Evolutionary conservation across 2,329 filamentous ascomycete genomes (phyloP), one percentile per base, ranked within the genome.

Genomic region (Aciculosporium take): DNA sequence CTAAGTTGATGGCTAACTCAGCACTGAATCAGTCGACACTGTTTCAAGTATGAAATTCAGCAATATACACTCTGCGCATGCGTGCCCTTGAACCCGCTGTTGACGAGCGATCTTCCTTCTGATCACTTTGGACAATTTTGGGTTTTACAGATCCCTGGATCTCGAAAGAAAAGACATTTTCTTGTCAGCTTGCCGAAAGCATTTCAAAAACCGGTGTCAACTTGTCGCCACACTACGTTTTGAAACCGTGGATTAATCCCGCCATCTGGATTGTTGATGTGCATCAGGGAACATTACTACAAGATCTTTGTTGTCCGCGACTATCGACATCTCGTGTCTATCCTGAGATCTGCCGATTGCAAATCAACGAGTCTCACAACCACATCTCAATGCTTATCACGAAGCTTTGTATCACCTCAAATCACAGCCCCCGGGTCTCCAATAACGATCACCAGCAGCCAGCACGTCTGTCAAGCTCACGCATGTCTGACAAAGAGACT

Each of bases 401-500:
- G 23, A 46, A 34, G 25, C 40, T 40, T 8, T 40, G 41, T 23
- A 24, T 40, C 12, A 35, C 29, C 47, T 60, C 67, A 54, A 69
- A 74, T 55, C 65, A 69, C 57, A 72, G 60, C 61, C 65, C 64
- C 59, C 75, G 72, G 72, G 66, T 67, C 49, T 64, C 64, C 49
- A 66, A 59, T 64, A 74, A 71, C 60, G 66, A 68, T 55, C 66
- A 68, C 54, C 60, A 64, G 49, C 53, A 60, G 43, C 61, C 65
- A 49, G 60, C 62, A 52, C 68, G 67, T 50, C 53, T 63, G 42
- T 57, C 65, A 46, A 61, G 63, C 51, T 58, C 67, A 66, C 72
- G 71, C 61, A 76, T 76, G 72, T 73, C 72, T 63, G 71, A 68
- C 60, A 57, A 62, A 53, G 73, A 69, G 61, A 66, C 70, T 53